phyloP scores from a whole-genome alignment of 2,329 filamentous ascomycete species.

The Cyanodermella asteris region DNA sequence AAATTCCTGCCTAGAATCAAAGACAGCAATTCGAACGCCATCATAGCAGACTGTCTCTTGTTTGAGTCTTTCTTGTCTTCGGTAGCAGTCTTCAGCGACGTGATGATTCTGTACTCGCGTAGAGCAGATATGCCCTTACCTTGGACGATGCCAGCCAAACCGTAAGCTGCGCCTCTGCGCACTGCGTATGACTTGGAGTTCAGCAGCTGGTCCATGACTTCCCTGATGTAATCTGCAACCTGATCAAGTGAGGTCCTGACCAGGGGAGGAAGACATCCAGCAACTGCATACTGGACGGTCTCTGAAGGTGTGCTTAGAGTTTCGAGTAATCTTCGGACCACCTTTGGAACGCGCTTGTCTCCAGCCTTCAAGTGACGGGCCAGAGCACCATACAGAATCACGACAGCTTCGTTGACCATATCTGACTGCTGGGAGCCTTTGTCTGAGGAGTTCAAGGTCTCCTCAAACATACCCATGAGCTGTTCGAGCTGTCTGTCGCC shows the following conservation, averaged over 20 bases:
- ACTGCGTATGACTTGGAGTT: conserved; percentile 80
- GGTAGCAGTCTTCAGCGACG: conserved; percentile 55
- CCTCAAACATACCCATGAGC: conserved; percentile 81
- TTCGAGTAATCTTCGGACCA: conserved; percentile 64
- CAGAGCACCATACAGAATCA: conserved; percentile 89
- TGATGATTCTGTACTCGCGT: conserved; percentile 68
- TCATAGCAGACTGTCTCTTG: conserved; percentile 67
- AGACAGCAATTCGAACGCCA: conserved; percentile 80
- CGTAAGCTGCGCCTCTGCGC: conserved; percentile 83
- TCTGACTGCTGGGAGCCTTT: conserved; percentile 64
- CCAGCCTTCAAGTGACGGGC: conserved; percentile 67
- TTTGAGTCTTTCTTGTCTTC: conserved; percentile 90
- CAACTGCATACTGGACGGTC: conserved; percentile 88
- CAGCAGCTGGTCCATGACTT: conserved; percentile 62
- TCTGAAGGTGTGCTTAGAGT: conserved; percentile 90
- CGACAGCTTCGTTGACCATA: conserved; percentile 85
- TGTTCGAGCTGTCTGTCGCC: conserved; percentile 67
- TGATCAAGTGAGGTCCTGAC: conserved; percentile 61
- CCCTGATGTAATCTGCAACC: conserved; percentile 56
- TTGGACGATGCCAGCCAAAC: conserved; percentile 69
- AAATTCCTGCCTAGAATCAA: conserved; percentile 71
- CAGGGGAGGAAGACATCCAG: conserved; percentile 81
- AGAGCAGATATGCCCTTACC: conserved; percentile 70
- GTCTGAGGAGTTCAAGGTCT: conserved; percentile 65
- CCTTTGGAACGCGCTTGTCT: conserved; percentile 71